phyloP scores from a whole-genome alignment of 805 yeast genomes.

The Cyberlindnera maritima region DNA sequence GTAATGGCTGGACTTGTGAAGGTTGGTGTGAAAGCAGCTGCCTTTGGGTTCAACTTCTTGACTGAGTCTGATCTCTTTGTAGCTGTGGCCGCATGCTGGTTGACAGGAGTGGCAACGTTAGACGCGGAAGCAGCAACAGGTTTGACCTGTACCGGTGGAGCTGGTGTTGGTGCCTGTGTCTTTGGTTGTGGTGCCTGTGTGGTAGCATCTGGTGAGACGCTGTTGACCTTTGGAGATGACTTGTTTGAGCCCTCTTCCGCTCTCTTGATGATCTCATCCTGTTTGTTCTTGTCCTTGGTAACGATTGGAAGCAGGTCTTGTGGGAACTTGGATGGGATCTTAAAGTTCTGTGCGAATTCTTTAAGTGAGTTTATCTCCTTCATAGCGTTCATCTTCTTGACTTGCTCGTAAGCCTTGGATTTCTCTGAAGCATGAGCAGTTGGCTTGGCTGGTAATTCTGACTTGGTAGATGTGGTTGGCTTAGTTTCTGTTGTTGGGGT shows the following conservation, averaged over 20 bases:
- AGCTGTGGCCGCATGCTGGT: background rate
- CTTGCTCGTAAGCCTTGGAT: constrained; percentile 10
- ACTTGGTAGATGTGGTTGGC: constrained; percentile 29
- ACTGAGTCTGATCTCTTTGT: constrained; percentile 2
- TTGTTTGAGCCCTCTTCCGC: constrained; percentile 13
- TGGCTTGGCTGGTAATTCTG: constrained; percentile 25
- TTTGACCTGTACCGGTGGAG: background rate
- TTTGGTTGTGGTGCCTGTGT: background rate
- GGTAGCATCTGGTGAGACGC: constrained; percentile 7
- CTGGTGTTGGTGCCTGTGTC: background rate
- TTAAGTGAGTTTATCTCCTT: constrained; percentile 67
- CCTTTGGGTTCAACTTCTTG: constrained; percentile 62
- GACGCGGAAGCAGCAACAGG: constrained; percentile 1
- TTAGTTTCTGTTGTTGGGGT: constrained; percentile 4
- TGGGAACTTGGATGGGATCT: constrained; percentile 54
- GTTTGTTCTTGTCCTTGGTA: constrained; percentile 64
- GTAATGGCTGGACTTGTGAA: constrained; percentile 15
- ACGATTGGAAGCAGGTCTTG: constrained; percentile 64
- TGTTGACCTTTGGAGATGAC: constrained; percentile 22
- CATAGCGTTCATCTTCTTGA: constrained; percentile 45
- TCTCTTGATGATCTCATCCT: constrained; percentile 50
- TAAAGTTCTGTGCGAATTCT: constrained; percentile 79
- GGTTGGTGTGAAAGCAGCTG: constrained; percentile 37
- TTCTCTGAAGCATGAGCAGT: constrained; percentile 8
- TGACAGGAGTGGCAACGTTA: background rate